Conservation (phyloP, 2,329 filamentous ascomycete species). For the Plenodomus lindquistii region DNA sequence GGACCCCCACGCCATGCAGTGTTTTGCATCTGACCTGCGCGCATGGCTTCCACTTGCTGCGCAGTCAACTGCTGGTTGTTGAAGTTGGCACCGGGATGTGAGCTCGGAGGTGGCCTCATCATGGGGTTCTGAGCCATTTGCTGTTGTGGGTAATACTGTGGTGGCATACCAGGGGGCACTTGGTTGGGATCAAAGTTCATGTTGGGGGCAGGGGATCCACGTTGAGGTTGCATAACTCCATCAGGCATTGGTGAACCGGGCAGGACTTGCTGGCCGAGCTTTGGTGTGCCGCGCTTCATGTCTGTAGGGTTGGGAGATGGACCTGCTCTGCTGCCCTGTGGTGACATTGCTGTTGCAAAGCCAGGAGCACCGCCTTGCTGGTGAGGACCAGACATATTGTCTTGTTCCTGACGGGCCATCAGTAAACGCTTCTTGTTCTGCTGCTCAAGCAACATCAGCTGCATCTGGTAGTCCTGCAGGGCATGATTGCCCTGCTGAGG, state of each 20-base stretch:
- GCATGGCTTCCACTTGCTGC: slow-evolving; percentile 54
- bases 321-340: slow-evolving; percentile 68
- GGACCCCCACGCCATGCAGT: slow-evolving; percentile 42
- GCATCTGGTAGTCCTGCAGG: slow-evolving; percentile 87
- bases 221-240: slow-evolving; percentile 65
- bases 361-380: slow-evolving; percentile 50
- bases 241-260: slow-evolving; percentile 71
- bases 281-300: slow-evolving; percentile 77
- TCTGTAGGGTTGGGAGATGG: slow-evolving; percentile 78
- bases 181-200: slow-evolving; percentile 53
- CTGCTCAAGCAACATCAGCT: slow-evolving; percentile 83
- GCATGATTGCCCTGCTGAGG: slow-evolving; percentile 71
- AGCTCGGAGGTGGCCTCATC: slow-evolving; percentile 58
- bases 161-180: slow-evolving; percentile 53
- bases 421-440: slow-evolving; percentile 85
- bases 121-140: slow-evolving; percentile 48
- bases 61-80: slow-evolving; percentile 67
- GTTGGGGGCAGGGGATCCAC: slow-evolving; percentile 64
- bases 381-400: slow-evolving; percentile 61
- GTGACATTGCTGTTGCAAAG: slow-evolving; percentile 71
- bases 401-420: slow-evolving; percentile 82
- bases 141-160: slow-evolving; percentile 41
- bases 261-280: slow-evolving; percentile 70
- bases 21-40: slow-evolving; percentile 44
- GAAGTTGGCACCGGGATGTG: slow-evolving; percentile 57